Evolutionary conservation across 106 monocot species (phyloP).

Genomic region (Amphibolis antarctica): DNA sequence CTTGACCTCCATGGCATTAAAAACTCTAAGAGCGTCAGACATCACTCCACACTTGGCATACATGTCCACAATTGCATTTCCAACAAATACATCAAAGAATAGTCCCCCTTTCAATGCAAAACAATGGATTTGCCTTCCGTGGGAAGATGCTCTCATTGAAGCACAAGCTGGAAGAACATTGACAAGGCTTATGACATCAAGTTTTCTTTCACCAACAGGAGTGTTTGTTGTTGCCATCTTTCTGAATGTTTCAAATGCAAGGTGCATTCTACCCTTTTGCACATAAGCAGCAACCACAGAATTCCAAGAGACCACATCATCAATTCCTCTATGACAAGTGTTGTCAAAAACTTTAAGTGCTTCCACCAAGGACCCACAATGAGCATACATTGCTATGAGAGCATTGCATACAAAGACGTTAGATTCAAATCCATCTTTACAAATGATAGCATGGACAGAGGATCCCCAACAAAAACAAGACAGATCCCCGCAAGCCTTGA

Average conservation of each 20-base stretch:
- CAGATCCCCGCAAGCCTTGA: conserved; percentile 64
- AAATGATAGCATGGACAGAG: conserved; percentile 38
- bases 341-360: conserved; percentile 52
- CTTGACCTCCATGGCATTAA: conserved; percentile 35
- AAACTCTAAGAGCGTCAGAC: conserved; percentile 45
- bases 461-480: conserved; percentile 44
- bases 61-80: conserved; percentile 61
- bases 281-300: conserved; percentile 48
- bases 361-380: conserved; percentile 37
- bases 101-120: conserved; percentile 38
- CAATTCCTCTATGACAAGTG: conserved; percentile 38
- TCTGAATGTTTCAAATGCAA: conserved; percentile 57
- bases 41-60: conserved; percentile 78
- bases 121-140: conserved; percentile 53
- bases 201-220: conserved; percentile 4
- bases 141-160: conserved; percentile 22
- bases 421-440: conserved; percentile 43
- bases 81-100: conserved; percentile 46
- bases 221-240: conserved; percentile 19
- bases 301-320: conserved; percentile 84
- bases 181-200: conserved; percentile 70
- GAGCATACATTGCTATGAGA: conserved; percentile 57
- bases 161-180: conserved; percentile 83
- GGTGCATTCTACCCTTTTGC: conserved; percentile 24
- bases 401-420: conserved; percentile 85